Evolutionary conservation across 768 basidiomycete genomes (phyloP).

Genomic region (Trametes cubensis): DNA sequence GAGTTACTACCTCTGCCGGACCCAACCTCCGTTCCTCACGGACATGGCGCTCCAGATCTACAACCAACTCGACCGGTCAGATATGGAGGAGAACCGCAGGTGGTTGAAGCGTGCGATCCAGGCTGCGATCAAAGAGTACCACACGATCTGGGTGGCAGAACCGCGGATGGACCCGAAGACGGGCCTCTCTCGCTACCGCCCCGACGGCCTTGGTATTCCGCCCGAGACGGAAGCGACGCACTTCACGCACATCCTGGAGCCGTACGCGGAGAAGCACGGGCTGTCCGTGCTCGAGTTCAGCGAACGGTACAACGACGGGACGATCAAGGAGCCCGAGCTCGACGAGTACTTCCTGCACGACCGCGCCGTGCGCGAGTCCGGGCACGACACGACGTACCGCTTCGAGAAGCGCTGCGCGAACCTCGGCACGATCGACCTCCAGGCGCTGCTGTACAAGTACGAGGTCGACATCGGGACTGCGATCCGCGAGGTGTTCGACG

Average conservation of each 20-base stretch:
- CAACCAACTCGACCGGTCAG: constrained; percentile 89
- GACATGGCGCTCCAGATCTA: constrained; percentile 99
- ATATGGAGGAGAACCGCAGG: constrained; percentile 74
- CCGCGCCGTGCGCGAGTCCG: constrained; percentile 93
- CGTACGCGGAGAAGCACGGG: constrained; percentile 89
- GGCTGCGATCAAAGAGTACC: constrained; percentile 98
- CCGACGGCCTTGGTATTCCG: constrained; percentile 92
- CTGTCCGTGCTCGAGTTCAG: constrained; percentile 95
- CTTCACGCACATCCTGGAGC: constrained; percentile 97
- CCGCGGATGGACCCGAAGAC: constrained; percentile 95
- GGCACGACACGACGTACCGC: constrained; percentile 95
- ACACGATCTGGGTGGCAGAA: constrained; percentile 94
- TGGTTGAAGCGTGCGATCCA: constrained; percentile 97
- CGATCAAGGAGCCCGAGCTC: constrained; percentile 80
- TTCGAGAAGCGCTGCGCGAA: constrained; percentile 98
- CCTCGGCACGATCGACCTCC: constrained; percentile 94
- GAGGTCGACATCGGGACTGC: constrained; percentile 98
- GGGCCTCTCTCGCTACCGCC: constrained; percentile 92
- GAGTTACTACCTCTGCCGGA: constrained; percentile 92
- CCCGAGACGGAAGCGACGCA: constrained; percentile 99
- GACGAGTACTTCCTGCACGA: constrained; percentile 99
- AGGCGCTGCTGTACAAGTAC: constrained; percentile 96
- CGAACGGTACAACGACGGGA: constrained; percentile 89
- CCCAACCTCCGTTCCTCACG: constrained; percentile 97
- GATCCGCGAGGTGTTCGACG: constrained; percentile 93